Evolutionary conservation across 148 eudicot species (phyloP).

Genomic region (Pouteria glomerata): DNA sequence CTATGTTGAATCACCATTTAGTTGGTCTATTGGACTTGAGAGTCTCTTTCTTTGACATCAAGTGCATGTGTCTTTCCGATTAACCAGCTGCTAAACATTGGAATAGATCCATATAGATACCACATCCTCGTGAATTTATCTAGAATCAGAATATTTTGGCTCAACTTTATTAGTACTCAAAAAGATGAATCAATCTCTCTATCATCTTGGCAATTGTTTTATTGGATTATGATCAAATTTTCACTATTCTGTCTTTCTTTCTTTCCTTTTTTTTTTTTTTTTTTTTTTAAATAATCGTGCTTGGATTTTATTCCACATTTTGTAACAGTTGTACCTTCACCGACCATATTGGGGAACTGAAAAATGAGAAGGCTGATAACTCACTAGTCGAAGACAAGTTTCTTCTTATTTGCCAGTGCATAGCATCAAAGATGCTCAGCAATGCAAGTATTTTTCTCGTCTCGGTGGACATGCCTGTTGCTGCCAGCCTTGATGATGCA

Average conservation of each 20-base stretch:
- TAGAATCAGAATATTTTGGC: too few species aligned
- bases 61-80: too few species aligned
- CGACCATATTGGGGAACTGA: slow-evolving; percentile 59
- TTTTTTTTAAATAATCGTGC: neutral
- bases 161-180: too few species aligned
- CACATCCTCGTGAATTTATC: too few species aligned
- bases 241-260: too few species aligned
- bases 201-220: neutral
- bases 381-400: slow-evolving; percentile 52
- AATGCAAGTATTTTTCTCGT: slow-evolving; percentile 77
- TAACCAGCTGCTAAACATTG: too few species aligned
- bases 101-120: too few species aligned
- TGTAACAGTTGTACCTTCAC: slow-evolving; percentile 71
- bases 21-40: too few species aligned
- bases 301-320: neutral
- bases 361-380: slow-evolving; percentile 35
- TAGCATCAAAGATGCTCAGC: slow-evolving; percentile 83
- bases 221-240: slow-evolving; percentile 2
- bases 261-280: neutral
- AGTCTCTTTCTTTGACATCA: too few species aligned
- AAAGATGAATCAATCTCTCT: neutral
- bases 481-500: slow-evolving; percentile 63
- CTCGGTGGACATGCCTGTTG: slow-evolving; percentile 76
- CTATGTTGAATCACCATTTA: too few species aligned
- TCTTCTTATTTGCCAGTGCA: slow-evolving; percentile 65